Evolutionary conservation across 192 early-diverging fungal species (phyloP), one percentile per base, ranked within the genome.

Genomic region (Entomortierella parvispora): DNA sequence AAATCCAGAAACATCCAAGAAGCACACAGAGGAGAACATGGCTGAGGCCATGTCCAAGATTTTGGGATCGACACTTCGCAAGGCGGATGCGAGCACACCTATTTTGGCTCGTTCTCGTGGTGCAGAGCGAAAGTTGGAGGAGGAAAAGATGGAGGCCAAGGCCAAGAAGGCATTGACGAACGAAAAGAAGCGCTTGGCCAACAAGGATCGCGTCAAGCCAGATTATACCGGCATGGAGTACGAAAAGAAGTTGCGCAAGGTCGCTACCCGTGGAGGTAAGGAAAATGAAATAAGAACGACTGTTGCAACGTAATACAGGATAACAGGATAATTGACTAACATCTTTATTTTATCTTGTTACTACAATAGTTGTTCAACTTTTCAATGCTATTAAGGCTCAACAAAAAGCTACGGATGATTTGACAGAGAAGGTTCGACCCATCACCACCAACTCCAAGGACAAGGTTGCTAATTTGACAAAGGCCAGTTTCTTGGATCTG

Each of bases 311-410:
- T n/a, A n/a, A n/a, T n/a, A n/a, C n/a, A n/a, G n/a, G n/a, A n/a
- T 46, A 6, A 20, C 28, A n/a, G 12, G 49, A 17, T 4, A 25
- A 23, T 32, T 79, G 31, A 49, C 47, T 52, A 33, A 32, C 43
- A 22, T 60, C 46, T 25, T 34, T 32, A 59, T 3, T 61, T 47
- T 28, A 80, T 48, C 64, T 66, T 56, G 11, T 43, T 51, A 43
- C 15, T 43, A 18, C 12, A 23, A 58, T 54, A 94, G 93, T 98
- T 28, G 94, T 98, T 55, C 90, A 94, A 77, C 83, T 98, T 48
- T 98, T 98, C 72, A 98, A 98, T 79, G 96, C 95, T 20, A 93
- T 98, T 57, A 87, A 90, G 69, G 91, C 85, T 6, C 93, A 94
- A 66, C 96, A 98, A 69, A 94, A 94, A 59, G 85, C 86, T 18